A percentile compares a stretch with the other conserved stretches of the same genome.
phyloP scores from a whole-genome alignment of 169 alveolate species.

The Plasmodium berghei region DNA sequence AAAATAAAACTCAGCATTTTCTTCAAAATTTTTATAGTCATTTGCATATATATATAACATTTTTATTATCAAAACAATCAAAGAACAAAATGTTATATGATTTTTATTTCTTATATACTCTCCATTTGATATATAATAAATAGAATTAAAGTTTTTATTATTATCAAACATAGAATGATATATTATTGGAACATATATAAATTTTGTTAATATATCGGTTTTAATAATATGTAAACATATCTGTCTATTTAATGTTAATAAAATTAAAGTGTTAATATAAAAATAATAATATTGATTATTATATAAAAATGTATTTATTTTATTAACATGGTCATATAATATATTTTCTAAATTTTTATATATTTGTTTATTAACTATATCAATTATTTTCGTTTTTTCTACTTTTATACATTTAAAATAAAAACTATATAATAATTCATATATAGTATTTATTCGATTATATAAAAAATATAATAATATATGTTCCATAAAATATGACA shows the following conservation, averaged over 20 bases:
- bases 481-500: conserved; percentile 19
- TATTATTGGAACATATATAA: conserved; percentile 32
- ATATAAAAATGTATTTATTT: conserved; percentile 41
- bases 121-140: conserved; percentile 16
- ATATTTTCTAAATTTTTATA: conserved; percentile 26
- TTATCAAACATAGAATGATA: conserved; percentile 57
- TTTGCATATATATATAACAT: conserved; percentile 43
- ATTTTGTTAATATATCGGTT: conserved; percentile 33
- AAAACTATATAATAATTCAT: conserved; percentile 44
- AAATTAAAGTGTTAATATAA: conserved; percentile 44
- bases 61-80: conserved; percentile 52
- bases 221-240: conserved; percentile 41
- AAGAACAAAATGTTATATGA: conserved; percentile 50
- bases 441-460: conserved; percentile 54
- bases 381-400: conserved; percentile 18
- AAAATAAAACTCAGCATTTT: background rate
- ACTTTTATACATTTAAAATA: conserved; percentile 17
- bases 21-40: background rate
- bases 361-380: conserved; percentile 22
- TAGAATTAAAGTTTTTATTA: conserved; percentile 34
- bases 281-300: conserved; percentile 38
- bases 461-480: conserved; percentile 47
- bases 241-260: conserved; percentile 24
- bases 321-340: conserved; percentile 33
- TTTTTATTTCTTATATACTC: conserved; percentile 51